Percentiles rank a stretch among this genome's conserved stretches.
Conservation (phyloP, 208 protist species). For the Acanthamoeba castellanii region DNA sequence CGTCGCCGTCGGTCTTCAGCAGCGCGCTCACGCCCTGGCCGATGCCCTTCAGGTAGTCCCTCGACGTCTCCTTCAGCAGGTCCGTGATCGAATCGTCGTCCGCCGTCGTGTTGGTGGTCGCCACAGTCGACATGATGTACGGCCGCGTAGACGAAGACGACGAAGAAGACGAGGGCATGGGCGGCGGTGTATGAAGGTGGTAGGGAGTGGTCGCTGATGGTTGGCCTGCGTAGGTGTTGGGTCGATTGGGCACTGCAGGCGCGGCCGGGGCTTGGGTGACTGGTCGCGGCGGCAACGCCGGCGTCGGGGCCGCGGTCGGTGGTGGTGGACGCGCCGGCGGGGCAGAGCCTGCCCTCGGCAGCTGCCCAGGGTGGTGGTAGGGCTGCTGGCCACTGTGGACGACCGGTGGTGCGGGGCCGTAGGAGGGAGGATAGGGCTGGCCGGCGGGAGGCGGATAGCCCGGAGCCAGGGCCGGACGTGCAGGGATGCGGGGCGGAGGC, state of each 20-base stretch:
- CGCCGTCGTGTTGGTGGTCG: background rate
- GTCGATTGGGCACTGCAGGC: background rate
- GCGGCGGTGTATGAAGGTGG: background rate
- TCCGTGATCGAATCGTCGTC: background rate
- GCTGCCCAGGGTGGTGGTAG: too few relatives aligned
- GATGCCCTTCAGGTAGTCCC: constrained; percentile 12
- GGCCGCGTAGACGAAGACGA: background rate
- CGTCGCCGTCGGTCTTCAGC: background rate
- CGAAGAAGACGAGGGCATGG: background rate
- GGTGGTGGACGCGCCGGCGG: background rate
- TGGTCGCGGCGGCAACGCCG: background rate
- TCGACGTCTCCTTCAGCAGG: constrained; percentile 53
- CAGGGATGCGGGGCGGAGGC: background rate
- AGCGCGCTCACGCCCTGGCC: background rate
- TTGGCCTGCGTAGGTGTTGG: background rate
- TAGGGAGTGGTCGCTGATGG: background rate
- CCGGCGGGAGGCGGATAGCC: background rate
- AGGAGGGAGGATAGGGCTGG: background rate
- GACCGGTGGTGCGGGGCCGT: background rate
- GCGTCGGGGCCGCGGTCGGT: background rate
- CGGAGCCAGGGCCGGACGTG: background rate
- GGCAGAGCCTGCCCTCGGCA: background rate
- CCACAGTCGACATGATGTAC: background rate
- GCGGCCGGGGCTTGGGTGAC: background rate
- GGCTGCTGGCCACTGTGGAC: too few relatives aligned